Percentiles rank a stretch among this genome's conserved stretches.
These are phyloP conservation scores for Candida pseudofarinosa DNA, from an alignment of 805 yeast genomes.

Conservation along the genomic window DNA sequence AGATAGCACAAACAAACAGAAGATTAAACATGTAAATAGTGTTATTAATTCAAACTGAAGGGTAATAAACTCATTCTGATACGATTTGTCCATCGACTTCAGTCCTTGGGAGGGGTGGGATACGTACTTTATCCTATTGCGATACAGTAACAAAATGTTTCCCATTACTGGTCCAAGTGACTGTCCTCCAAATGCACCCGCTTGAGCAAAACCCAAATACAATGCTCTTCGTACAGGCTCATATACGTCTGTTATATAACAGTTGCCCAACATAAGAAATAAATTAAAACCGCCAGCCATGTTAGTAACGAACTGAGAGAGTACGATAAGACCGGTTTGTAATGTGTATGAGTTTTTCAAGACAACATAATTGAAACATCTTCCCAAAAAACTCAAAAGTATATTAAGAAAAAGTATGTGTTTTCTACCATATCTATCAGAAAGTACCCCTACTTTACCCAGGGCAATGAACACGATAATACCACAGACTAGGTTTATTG, in stretches of 20 bases:
- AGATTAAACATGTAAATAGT: constrained; percentile 25
- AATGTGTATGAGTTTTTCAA: constrained; percentile 25
- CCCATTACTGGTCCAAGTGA: constrained; percentile 65
- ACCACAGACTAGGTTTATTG: constrained; percentile 38
- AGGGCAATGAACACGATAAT: constrained; percentile 47
- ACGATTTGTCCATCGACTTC: neutral
- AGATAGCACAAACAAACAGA: constrained; percentile 38
- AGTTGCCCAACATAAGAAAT: constrained; percentile 53
- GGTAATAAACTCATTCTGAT: constrained; percentile 27
- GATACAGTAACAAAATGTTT: constrained; percentile 24
- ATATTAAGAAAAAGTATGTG: constrained; percentile 19
- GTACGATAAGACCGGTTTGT: constrained; percentile 34
- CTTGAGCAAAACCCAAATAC: constrained; percentile 55
- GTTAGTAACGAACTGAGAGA: constrained; percentile 43
- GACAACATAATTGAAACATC: constrained; percentile 17
- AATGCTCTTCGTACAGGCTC: constrained; percentile 56
- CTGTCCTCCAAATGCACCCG: constrained; percentile 56
- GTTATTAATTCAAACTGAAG: constrained; percentile 30
- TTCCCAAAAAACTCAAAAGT: constrained; percentile 17
- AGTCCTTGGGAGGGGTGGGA: neutral
- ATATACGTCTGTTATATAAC: constrained; percentile 73
- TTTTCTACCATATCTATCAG: constrained; percentile 38
- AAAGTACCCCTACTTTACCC: constrained; percentile 44
- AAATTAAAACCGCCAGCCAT: constrained; percentile 62
- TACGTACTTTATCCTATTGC: neutral